Evolutionary conservation across 768 basidiomycete genomes (phyloP), one percentile per base, ranked within the genome.

Genomic region (Strobilomyces confusus): DNA sequence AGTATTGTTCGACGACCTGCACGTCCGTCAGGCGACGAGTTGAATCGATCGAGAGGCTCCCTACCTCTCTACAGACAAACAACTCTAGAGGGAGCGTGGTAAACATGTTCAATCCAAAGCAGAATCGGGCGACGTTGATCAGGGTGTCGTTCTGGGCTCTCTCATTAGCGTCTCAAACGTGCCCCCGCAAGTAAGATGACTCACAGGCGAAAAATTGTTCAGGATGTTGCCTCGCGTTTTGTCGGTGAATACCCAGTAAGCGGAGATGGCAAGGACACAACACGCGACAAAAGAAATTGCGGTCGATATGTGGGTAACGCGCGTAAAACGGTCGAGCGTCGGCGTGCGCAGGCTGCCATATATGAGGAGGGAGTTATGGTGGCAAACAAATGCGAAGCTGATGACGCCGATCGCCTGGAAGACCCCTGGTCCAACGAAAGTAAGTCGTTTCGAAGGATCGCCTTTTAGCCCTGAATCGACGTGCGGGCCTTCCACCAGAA

Each of bases 371-470:
- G 94, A 93, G 68, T 99, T 99, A 70, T 98, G 97, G 69, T 99
- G 95, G 67, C 95, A 97, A 20, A 97, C 95, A 63, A 94, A 98
- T 41, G 94, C 92, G 63, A 93, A 94, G 67, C 88, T 90, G 63
- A 99, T 99, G 56, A 99, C 97, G 22, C 95, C 97, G 44, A 98
- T 95, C 29, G 97, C 95, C 67, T 92, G 92, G 65, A 97, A 92
- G 22, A 98, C 76, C 2, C 93, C 89, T 0, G 89, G 80, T 20
- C 81, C 80, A 40, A 95, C 73, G 55, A 97, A 42, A 2, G 90
- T 86, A 64, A 89, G 87, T 9, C 87, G 81, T 62, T 85, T 77
- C 2, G 78, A 75, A 9, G 88, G 83, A 52, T 87, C 83, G 11
- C 95, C 95, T 67, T 84, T 87, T 30, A 93, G 73, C 37, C 84